Evolutionary conservation across 1,139 yeast genomes (phyloP).

Genomic region (Suhomyces ambrosiae): DNA sequence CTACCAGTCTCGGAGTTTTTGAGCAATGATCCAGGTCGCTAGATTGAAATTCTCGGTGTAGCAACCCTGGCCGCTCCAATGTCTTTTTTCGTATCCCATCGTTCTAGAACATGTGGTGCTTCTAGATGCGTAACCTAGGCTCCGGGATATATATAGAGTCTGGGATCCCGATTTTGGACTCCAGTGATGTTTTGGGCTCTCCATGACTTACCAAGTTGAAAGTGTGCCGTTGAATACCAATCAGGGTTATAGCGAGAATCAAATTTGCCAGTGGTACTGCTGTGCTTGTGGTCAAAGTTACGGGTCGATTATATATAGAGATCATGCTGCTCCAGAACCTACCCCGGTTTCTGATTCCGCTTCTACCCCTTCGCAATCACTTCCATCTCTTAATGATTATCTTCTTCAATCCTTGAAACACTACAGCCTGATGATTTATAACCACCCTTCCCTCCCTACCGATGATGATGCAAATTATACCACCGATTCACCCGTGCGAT

Average conservation of each 20-base stretch:
- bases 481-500: slow-evolving; percentile 4
- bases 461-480: slow-evolving; percentile 4
- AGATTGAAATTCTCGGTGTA: slow-evolving; percentile 8
- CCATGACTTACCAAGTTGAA: slow-evolving; percentile 9
- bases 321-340: slow-evolving; percentile 9
- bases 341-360: not conserved
- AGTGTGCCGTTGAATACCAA: slow-evolving; percentile 5
- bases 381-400: slow-evolving; percentile 11
- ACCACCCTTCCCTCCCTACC: slow-evolving; percentile 3
- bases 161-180: not conserved
- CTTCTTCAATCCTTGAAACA: slow-evolving; percentile 26
- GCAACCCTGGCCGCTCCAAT: slow-evolving; percentile 8
- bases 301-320: slow-evolving; percentile 42
- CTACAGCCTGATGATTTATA: slow-evolving; percentile 33
- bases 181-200: slow-evolving; percentile 9
- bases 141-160: slow-evolving; percentile 5
- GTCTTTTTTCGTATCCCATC: slow-evolving; percentile 3
- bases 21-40: slow-evolving; percentile 4
- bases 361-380: slow-evolving; percentile 5
- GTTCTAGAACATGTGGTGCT: slow-evolving; percentile 11
- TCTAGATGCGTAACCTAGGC: slow-evolving; percentile 3
- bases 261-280: slow-evolving; percentile 56
- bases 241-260: slow-evolving; percentile 24
- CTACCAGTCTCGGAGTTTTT: not conserved
- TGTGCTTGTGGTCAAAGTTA: slow-evolving; percentile 55